phyloP scores from a whole-genome alignment of 2,329 filamentous ascomycete genomes.

The Sporothrix brasiliensis region DNA sequence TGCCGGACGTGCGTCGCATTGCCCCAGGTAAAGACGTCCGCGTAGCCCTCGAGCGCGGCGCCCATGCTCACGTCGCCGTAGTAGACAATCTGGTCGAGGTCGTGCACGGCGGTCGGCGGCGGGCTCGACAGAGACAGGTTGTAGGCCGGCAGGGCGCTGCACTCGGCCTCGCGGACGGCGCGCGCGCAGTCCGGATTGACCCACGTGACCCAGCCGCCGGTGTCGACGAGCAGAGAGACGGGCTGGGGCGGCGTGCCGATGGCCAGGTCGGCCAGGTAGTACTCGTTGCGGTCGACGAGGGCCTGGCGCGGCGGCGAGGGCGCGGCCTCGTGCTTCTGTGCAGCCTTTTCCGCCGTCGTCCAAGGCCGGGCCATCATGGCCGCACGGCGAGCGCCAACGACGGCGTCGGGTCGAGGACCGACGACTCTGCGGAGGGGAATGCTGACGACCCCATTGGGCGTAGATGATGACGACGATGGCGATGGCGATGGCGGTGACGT shows the following conservation, averaged over 20 bases:
- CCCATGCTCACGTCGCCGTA: constrained; percentile 11
- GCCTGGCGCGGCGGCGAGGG: background rate
- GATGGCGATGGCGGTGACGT: no score
- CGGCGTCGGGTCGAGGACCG: background rate
- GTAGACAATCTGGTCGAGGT: constrained; percentile 25
- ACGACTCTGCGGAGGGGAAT: constrained; percentile 16
- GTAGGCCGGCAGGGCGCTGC: constrained; percentile 17
- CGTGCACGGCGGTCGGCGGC: constrained; percentile 17
- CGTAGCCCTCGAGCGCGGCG: constrained; percentile 20
- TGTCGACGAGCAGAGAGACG: constrained; percentile 26
- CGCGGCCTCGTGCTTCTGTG: background rate
- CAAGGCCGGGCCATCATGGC: background rate
- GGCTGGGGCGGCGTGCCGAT: constrained; percentile 31
- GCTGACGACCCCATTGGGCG: constrained; percentile 44
- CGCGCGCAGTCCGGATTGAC: constrained; percentile 26
- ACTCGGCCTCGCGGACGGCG: background rate
- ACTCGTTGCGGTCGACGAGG: constrained; percentile 29
- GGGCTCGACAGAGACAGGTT: constrained; percentile 19
- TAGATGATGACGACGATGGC: constrained; percentile 29
- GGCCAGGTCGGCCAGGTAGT: constrained; percentile 29
- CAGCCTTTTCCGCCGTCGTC: background rate
- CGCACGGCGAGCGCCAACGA: background rate
- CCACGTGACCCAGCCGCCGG: constrained; percentile 30
- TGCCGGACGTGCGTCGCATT: background rate
- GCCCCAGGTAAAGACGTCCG: constrained; percentile 30